Evolutionary conservation across 768 basidiomycete genomes (phyloP), one percentile per base, ranked within the genome.

Genomic region (Dacryopinax spathularia): DNA sequence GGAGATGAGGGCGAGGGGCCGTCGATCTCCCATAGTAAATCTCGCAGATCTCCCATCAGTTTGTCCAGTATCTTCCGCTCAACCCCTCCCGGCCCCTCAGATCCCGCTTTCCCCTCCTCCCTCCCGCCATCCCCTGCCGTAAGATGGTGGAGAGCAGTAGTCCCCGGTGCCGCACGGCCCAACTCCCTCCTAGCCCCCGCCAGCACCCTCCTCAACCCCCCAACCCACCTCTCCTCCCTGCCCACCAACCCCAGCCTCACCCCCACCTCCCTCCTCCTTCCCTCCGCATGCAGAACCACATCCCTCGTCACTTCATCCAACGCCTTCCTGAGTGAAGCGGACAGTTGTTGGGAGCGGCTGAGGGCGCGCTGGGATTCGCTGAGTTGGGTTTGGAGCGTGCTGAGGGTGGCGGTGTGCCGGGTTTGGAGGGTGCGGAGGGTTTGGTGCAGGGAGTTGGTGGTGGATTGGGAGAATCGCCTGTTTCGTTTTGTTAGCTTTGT

Each of bases 401-500:
- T 69, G 0, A 82, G 69, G 0, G 86, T 86, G 0, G 86, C 81
- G 1, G 79, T 73, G 69, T 90, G 85, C 2, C 89, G 81, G 0
- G 78, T 70, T 62, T 82, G 83, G 59, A 88, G 77, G 1, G 81
- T 73, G 4, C 76, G 75, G 41, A 91, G 76, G 13, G 87, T 80
- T 2, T 75, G 69, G 66, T 88, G 87, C 0, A 91, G 81, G 1
- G 79, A 71, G 62, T 87, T 79, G 2, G 85, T 86, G 6, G 87
- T 83, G 1, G 81, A 76, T 70, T 92, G 89, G 1, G 89, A 89
- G 73, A 91, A 92, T 72, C 84, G 87, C 89, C 89, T 90, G 65
- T 27, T 6, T 18, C 16, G 5, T 18, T n/a, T n/a, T n/a, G n/a
- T n/a, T n/a, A n/a, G n/a, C n/a, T n/a, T n/a, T n/a, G n/a, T n/a